Base-by-base conservation (phyloP, 495 filamentous ascomycete species). In the Lepidopterella palustris region DNA sequence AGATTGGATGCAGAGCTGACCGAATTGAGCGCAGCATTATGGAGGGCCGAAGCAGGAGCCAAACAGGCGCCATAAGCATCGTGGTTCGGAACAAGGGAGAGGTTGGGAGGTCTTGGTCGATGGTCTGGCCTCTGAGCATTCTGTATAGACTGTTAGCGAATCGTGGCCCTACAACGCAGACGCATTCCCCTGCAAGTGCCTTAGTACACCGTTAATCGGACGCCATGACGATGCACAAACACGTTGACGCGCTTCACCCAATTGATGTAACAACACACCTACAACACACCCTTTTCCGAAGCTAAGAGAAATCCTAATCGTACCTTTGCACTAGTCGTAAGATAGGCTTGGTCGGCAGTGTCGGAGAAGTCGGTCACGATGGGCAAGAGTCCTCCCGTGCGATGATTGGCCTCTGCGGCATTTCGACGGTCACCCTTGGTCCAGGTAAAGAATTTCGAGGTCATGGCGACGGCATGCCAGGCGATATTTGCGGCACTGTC, bases 381-480 rank as follows among this genome's bases (percentile, higher is more conserved):
- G 5, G 60, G 45, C n/a, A 67, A 40, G 5, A 62, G 53, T 4
- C 63, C 63, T 23, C 64, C 60, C 4, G 63, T 53, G 10, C 65
- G 61, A 57, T 67, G 50, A 26, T 61, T 55, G 11, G 49, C 26
- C 29, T 63, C 68, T 8, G 61, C 13, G 0, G 60, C 53, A 28
- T 63, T 62, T 23, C 65, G 59, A 13, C 67, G 60, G 51, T 71
- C 69, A 25, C 69, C 69, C 51, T 73, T 73, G 25, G 71, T 69
- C 71, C 71, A 73, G 45, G 71, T 71, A 40, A 72, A 71, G 61
- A 72, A 68, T 48, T 70, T 72, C 15, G 55, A 67, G 4, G 69
- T 65, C 71, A 73, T 73, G 8, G 51, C 56, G 27, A 29, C 50
- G 54, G n/a, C 59, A 24, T 48, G 25, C 25, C n/a, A 31, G 53